These are phyloP conservation scores for Blepharisma stoltei DNA, from an alignment of 73 alveolate genomes.

Conservation along the genomic window DNA sequence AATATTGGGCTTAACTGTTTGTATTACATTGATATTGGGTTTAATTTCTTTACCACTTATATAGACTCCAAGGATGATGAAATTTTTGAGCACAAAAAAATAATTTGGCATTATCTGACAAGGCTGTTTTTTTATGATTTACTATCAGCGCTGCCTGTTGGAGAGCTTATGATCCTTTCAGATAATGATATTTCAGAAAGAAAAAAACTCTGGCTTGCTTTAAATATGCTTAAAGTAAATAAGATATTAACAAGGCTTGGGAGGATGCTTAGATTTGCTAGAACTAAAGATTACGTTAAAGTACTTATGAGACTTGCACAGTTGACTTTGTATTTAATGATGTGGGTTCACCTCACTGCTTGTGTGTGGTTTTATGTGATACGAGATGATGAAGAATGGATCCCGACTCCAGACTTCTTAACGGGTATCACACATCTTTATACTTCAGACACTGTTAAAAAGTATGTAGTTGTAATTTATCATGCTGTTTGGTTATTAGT, in stretches of 20 bases:
- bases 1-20: conserved; percentile 5
- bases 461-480: conserved; percentile 43
- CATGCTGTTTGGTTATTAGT: conserved; percentile 52
- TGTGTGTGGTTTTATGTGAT: conserved; percentile 55
- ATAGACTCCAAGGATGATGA: conserved; percentile 59
- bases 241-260: conserved; percentile 44
- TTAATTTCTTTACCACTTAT: conserved; percentile 52
- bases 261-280: conserved; percentile 40
- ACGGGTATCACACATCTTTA: conserved; percentile 28
- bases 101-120: conserved; percentile 37
- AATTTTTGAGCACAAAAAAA: conserved; percentile 30
- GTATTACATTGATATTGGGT: conserved; percentile 32
- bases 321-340: conserved; percentile 42
- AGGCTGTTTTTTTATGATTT: conserved; percentile 53
- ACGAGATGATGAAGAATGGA: conserved; percentile 41
- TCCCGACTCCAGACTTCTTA: conserved; percentile 49
- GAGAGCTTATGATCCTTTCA: conserved; percentile 14
- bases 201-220: not conserved
- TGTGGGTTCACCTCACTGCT: conserved; percentile 54
- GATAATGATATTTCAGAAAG: conserved; percentile 1
- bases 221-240: conserved; percentile 40
- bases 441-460: not conserved
- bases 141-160: conserved; percentile 58
- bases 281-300: conserved; percentile 42
- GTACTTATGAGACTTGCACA: conserved; percentile 38